A percentile compares a stretch with the other conserved stretches of the same genome.
phyloP scores from a whole-genome alignment of 306 rosid species.

The Amphicarpaea edgeworthii region DNA sequence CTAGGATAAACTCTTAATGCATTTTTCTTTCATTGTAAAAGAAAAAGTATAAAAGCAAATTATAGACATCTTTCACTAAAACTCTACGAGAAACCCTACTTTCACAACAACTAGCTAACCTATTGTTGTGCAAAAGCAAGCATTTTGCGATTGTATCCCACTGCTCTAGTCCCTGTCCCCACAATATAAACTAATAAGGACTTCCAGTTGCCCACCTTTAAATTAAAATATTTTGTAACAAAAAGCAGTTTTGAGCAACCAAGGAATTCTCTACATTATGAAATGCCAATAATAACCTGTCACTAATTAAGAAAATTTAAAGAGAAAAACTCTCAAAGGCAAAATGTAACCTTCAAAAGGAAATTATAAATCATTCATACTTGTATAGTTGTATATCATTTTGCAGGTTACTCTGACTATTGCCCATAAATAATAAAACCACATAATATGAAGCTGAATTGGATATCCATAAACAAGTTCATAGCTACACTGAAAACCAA shows the following conservation, averaged over 20 bases:
- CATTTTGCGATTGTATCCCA: background rate
- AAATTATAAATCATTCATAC: background rate
- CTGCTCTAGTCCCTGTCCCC: background rate
- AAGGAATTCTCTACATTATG: background rate
- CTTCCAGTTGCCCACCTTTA: background rate
- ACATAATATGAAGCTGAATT: constrained; percentile 11
- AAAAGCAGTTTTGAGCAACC: background rate
- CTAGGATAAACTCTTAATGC: background rate
- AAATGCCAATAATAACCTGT: background rate
- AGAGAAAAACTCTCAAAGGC: background rate
- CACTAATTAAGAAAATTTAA: background rate
- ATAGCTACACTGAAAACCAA: background rate
- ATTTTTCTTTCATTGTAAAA: background rate
- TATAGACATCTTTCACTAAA: background rate
- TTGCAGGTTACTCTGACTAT: background rate
- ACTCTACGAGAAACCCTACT: background rate
- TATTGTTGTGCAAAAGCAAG: background rate
- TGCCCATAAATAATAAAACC: constrained; percentile 2
- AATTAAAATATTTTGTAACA: background rate
- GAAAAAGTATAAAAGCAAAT: background rate
- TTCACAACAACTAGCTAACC: background rate
- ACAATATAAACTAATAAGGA: background rate
- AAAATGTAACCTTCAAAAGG: background rate
- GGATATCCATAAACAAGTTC: background rate
- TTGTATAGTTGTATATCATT: background rate